phyloP scores from a whole-genome alignment of 2,329 filamentous ascomycete genomes.

The Pseudogymnoascus sp. region DNA sequence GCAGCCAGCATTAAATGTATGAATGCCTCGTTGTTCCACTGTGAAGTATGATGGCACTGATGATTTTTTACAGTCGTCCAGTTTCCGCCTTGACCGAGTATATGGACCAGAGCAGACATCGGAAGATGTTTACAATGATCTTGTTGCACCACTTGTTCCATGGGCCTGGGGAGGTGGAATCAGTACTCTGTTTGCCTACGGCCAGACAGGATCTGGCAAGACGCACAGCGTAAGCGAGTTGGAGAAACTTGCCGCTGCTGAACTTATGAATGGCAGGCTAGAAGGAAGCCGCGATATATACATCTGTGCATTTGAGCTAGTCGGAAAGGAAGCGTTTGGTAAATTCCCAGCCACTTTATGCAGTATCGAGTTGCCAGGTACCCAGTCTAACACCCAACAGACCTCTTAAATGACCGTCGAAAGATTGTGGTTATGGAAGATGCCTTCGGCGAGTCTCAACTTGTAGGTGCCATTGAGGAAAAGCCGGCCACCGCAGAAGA shows the following conservation, averaged over 20 bases:
- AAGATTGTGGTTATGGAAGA: slow-evolving; percentile 40
- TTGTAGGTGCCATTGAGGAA: slow-evolving; percentile 37
- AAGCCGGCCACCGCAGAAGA: slow-evolving; percentile 35
- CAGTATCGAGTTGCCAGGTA: background rate
- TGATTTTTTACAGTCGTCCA: slow-evolving; percentile 24
- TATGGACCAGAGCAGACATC: slow-evolving; percentile 14
- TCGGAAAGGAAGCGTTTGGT: slow-evolving; percentile 62
- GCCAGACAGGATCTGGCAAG: slow-evolving; percentile 43
- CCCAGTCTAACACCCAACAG: slow-evolving; percentile 18
- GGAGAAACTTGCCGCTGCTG: slow-evolving; percentile 34
- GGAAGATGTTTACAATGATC: slow-evolving; percentile 16
- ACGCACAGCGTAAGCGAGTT: slow-evolving; percentile 38
- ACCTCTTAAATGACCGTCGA: slow-evolving; percentile 36
- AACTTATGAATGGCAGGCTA: slow-evolving; percentile 70
- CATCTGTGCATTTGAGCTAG: slow-evolving; percentile 84
- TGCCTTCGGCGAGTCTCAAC: slow-evolving; percentile 36
- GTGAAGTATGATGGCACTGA: slow-evolving; percentile 14
- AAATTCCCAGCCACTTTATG: slow-evolving; percentile 22
- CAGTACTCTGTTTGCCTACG: slow-evolving; percentile 42
- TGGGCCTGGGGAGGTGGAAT: slow-evolving; percentile 41
- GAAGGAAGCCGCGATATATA: slow-evolving; percentile 83
- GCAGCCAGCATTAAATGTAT: slow-evolving; percentile 6
- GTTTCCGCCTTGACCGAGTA: slow-evolving; percentile 14
- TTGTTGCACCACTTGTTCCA: slow-evolving; percentile 30
- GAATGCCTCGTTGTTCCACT: background rate